Evolutionary conservation across 306 rosid species (phyloP).

Genomic region (Sicyos baderoa): DNA sequence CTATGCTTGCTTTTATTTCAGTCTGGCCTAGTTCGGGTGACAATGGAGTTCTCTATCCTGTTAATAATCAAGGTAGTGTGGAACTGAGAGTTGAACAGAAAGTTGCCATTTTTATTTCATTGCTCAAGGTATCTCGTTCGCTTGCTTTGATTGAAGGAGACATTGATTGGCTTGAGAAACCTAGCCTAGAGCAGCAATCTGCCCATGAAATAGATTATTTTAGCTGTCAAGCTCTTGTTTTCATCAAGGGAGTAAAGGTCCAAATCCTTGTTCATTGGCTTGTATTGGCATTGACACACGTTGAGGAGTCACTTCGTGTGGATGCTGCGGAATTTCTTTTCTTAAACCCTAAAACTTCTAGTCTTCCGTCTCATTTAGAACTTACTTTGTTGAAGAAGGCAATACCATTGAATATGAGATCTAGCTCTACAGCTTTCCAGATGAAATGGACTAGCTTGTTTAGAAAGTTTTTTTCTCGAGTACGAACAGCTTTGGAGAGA

Average conservation of each 20-base stretch:
- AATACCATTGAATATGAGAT: conserved; percentile 91
- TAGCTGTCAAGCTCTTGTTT: conserved; percentile 46
- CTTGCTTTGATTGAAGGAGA: conserved; percentile 95
- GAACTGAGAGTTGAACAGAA: conserved; percentile 68
- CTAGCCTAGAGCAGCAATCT: conserved; percentile 23
- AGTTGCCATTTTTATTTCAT: conserved; percentile 85
- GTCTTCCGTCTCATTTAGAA: conserved; percentile 86
- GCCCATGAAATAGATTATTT: conserved; percentile 28
- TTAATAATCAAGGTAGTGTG: conserved; percentile 31
- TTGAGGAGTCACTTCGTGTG: conserved; percentile 87
- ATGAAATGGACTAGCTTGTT: conserved; percentile 98
- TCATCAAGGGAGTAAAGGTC: conserved; percentile 62
- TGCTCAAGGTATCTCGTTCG: conserved; percentile 85
- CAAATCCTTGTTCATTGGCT: conserved; percentile 80
- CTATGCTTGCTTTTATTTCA: conserved; percentile 72
- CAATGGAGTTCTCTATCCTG: conserved; percentile 37
- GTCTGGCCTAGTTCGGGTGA: conserved; percentile 47
- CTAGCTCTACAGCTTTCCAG: conserved; percentile 88
- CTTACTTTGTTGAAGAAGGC: conserved; percentile 75
- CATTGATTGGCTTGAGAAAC: conserved; percentile 56
- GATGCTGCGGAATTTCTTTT: conserved; percentile 93
- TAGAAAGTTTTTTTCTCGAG: conserved; percentile 84
- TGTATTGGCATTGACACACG: conserved; percentile 75
- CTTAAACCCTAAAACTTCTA: conserved; percentile 83
- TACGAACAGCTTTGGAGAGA: conserved; percentile 87